Conservation (phyloP, 169 alveolate species). For the Theileria orientalis region DNA sequence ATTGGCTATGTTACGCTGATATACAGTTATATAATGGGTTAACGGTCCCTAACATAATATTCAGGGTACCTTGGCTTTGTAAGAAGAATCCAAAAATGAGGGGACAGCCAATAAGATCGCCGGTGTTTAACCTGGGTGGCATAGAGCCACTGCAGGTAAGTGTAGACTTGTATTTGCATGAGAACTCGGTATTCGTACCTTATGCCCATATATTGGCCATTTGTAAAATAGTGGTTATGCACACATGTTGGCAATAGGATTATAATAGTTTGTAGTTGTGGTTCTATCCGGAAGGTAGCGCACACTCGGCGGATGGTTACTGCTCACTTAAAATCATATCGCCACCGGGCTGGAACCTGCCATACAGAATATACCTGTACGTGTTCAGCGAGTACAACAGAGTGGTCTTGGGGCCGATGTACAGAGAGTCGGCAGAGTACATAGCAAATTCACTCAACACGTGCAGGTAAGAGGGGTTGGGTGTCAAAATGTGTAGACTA, state of each 20-base stretch:
- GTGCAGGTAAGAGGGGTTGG: constrained; percentile 45
- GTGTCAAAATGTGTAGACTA: constrained; percentile 14
- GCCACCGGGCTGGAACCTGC: constrained; percentile 83
- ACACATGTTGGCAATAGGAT: neutral
- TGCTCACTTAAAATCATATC: constrained; percentile 76
- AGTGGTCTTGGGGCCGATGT: constrained; percentile 71
- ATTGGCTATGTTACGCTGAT: too few relatives aligned
- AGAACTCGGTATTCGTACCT: too few relatives aligned
- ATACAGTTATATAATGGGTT: neutral
- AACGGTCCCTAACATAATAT: neutral
- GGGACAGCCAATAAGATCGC: constrained; percentile 83
- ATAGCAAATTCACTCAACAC: constrained; percentile 67
- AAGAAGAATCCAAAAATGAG: constrained; percentile 75
- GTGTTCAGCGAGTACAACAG: constrained; percentile 75
- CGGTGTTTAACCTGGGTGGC: constrained; percentile 80
- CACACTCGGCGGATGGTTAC: constrained; percentile 73
- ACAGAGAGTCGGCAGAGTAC: constrained; percentile 78
- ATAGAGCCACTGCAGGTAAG: constrained; percentile 79
- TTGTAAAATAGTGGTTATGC: neutral
- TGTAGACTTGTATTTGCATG: too few relatives aligned
- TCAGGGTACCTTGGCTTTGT: constrained; percentile 73
- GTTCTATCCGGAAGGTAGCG: constrained; percentile 84
- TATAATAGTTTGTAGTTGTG: constrained; percentile 60
- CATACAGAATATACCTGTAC: constrained; percentile 74
- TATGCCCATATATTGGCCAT: too few relatives aligned